These are phyloP conservation scores for Croton laevigatus DNA, from an alignment of 441 rosid species.

Conservation along the genomic window DNA sequence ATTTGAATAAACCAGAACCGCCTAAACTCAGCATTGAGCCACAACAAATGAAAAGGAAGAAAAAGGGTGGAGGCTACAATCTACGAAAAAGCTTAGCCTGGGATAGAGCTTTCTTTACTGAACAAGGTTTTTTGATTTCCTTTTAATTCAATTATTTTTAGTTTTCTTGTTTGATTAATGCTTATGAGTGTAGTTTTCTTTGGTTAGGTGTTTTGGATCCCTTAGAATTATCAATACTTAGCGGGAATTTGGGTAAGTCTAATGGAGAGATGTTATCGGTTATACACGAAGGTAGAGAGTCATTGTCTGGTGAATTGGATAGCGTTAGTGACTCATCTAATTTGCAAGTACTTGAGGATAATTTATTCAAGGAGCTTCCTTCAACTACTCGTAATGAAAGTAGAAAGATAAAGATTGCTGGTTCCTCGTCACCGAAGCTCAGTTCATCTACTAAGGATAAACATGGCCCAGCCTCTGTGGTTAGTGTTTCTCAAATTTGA, in stretches of 20 bases:
- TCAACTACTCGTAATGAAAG: conserved; percentile 29
- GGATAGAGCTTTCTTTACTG: conserved; percentile 85
- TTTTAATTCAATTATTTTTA: not conserved
- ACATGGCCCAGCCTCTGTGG: conserved; percentile 40
- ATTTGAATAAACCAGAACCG: conserved; percentile 40
- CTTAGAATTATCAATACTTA: conserved; percentile 68
- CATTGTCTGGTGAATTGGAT: conserved; percentile 30
- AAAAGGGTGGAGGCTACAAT: conserved; percentile 70
- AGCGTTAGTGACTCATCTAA: conserved; percentile 34
- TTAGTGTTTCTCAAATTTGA: conserved; percentile 34
- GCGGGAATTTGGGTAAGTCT: conserved; percentile 37
- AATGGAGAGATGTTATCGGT: conserved; percentile 45
- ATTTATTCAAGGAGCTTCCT: conserved; percentile 48
- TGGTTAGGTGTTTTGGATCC: conserved; percentile 78
- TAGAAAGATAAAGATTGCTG: conserved; percentile 38
- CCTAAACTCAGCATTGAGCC: conserved; percentile 61
- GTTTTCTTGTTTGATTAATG: not conserved
- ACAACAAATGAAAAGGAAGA: conserved; percentile 89
- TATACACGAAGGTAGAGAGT: conserved; percentile 57
- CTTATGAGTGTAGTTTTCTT: not conserved
- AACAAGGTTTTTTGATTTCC: conserved; percentile 54
- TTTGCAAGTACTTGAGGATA: conserved; percentile 44
- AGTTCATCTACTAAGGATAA: conserved; percentile 33
- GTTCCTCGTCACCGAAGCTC: conserved; percentile 32
- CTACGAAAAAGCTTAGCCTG: conserved; percentile 92